Conservation (phyloP, 164 flowering plant species). For the Houttuynia cordata region DNA sequence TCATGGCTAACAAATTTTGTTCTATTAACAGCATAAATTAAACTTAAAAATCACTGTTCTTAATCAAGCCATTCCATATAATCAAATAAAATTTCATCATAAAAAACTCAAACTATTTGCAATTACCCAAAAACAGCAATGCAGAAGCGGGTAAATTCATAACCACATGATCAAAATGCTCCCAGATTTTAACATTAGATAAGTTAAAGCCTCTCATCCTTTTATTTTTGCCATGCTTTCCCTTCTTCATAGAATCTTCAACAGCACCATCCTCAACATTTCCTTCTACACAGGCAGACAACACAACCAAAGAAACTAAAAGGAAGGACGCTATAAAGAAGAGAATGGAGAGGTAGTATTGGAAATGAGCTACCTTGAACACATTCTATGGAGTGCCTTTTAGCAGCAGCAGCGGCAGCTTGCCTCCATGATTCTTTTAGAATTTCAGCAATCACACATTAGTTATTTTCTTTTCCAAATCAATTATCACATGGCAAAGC, state of each 20-base stretch:
- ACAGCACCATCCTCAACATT: conserved; percentile 15
- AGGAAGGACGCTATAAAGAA: neutral
- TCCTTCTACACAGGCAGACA: conserved; percentile 22
- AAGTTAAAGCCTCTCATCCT: conserved; percentile 35
- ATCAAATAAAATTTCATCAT: neutral
- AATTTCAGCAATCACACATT: conserved; percentile 15
- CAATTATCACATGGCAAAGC: no score
- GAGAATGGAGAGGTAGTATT: neutral
- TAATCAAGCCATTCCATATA: neutral
- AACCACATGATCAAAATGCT: conserved; percentile 85
- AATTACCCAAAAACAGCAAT: conserved; percentile 66
- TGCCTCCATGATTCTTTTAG: conserved; percentile 11
- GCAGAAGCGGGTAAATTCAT: conserved; percentile 99
- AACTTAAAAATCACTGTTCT: neutral
- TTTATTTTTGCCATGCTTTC: conserved; percentile 40
- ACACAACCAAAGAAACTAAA: neutral
- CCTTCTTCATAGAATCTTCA: conserved; percentile 16
- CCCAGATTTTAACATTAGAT: conserved; percentile 52
- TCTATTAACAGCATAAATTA: neutral
- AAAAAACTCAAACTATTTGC: neutral
- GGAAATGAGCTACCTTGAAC: conserved; percentile 35
- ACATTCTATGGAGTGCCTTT: conserved; percentile 35
- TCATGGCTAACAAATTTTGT: neutral
- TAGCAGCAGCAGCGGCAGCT: conserved; percentile 22
- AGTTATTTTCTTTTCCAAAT: no score